These are phyloP conservation scores for Fistulina hepatica DNA, from an alignment of 1,284 basidiomycete species.

Conservation along the genomic window DNA sequence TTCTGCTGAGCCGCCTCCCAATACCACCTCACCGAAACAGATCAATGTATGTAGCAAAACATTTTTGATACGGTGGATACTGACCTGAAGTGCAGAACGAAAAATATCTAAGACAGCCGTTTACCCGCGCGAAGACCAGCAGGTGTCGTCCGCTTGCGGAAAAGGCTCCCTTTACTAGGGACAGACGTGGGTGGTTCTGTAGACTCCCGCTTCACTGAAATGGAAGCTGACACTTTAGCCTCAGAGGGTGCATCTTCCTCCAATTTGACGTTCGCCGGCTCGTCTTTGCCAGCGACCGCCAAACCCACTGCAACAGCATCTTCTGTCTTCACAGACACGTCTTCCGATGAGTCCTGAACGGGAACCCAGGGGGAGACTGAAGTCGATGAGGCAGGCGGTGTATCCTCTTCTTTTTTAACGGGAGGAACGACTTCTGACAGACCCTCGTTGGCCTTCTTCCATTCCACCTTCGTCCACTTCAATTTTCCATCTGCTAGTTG, in stretches of 20 bases:
- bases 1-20: too few species aligned
- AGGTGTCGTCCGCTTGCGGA: too few species aligned
- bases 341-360: constrained; percentile 12
- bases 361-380: constrained; percentile 4
- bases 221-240: not conserved
- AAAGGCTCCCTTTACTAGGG: too few species aligned
- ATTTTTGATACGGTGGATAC: too few species aligned
- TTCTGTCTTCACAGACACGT: constrained; percentile 13
- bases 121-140: too few species aligned
- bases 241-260: not conserved
- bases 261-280: constrained; percentile 1
- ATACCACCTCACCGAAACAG: too few species aligned
- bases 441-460: constrained; percentile 21
- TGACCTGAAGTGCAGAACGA: too few species aligned
- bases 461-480: constrained; percentile 27
- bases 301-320: constrained; percentile 6
- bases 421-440: not conserved
- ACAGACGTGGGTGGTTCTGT: too few species aligned
- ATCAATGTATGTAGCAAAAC: too few species aligned
- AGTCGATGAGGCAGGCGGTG: constrained; percentile 3
- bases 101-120: too few species aligned
- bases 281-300: constrained; percentile 12
- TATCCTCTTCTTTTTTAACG: constrained; percentile 4
- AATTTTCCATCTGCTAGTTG: constrained; percentile 13
- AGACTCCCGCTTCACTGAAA: too few species aligned